phyloP scores from a whole-genome alignment of 768 basidiomycete genomes.

The Obba rivulosa region DNA sequence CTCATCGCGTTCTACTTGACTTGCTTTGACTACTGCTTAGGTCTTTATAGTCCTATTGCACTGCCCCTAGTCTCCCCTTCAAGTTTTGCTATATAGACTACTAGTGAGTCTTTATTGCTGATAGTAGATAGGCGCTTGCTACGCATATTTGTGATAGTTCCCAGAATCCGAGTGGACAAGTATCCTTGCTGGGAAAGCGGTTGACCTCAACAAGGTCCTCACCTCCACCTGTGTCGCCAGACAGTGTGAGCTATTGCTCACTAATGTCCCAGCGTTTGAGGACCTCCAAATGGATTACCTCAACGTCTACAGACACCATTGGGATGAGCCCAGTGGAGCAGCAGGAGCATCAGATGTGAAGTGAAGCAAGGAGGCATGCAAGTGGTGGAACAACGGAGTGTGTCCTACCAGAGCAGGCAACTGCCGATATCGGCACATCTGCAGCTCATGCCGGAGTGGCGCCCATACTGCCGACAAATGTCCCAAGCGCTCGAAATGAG shows the following conservation, averaged over 20 bases:
- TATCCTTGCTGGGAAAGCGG: slow-evolving; percentile 18
- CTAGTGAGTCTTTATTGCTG: too few species aligned
- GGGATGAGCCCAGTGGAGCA: background rate
- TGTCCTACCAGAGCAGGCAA: too few species aligned
- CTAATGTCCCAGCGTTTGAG: slow-evolving; percentile 13
- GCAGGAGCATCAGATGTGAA: background rate
- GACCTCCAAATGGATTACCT: slow-evolving; percentile 4
- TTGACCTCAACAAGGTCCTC: slow-evolving; percentile 27
- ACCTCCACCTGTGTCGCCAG: slow-evolving; percentile 15
- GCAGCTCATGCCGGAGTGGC: slow-evolving; percentile 5
- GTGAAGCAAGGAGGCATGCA: slow-evolving; percentile 11
- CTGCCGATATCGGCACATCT: slow-evolving; percentile 22
- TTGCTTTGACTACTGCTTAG: too few species aligned
- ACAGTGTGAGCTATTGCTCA: slow-evolving; percentile 12
- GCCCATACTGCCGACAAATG: slow-evolving; percentile 3
- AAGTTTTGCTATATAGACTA: too few species aligned
- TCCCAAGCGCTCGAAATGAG: background rate
- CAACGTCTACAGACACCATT: background rate
- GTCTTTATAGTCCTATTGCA: too few species aligned
- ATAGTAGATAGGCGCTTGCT: too few species aligned
- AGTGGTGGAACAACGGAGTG: slow-evolving; percentile 15
- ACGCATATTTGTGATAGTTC: slow-evolving; percentile 19
- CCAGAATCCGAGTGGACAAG: slow-evolving; percentile 21
- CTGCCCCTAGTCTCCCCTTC: too few species aligned
- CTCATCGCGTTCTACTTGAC: too few species aligned